Evolutionary conservation across 75 land plant species (phyloP), one percentile per base, ranked within the genome.

Genomic region (Pinus tabuliformis): DNA sequence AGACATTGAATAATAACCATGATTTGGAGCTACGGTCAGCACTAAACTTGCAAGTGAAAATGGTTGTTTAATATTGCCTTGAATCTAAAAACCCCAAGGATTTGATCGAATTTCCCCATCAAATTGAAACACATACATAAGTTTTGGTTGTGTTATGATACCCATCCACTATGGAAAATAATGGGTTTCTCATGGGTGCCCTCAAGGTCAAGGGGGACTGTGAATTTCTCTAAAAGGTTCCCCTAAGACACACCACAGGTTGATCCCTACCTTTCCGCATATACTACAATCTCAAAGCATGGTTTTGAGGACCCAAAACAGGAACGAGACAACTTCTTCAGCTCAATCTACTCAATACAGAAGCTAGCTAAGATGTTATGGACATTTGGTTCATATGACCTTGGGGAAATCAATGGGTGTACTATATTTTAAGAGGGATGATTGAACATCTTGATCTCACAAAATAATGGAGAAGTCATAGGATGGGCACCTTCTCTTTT

Each of bases 31-130:
- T 26, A 26, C 0, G 26, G 26, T 26, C 26, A 26, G 26, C 26
- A 26, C 26, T 26, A 0, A 26, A 26, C 26, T 26, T 26, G 26
- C 26, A 26, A 26, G 26, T 26, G 90, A 92, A 21, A 92, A 84
- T 3, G 91, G 87, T 79, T 92, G 95, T 30, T 73, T 79, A 16
- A 79, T 80, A 42, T 80, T 86, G 59, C 95, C 90, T 13, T 85
- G 83, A 59, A 90, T 75, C 76, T 90, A 93, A 63, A 92, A 85
- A 54, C 88, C 86, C 81, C 88, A 92, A 15, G 95, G 95, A 58
- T 87, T 88, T 63, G 84, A 86, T 78, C 84, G 89, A 6, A 89
- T 88, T 72, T 90, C 93, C 0, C 90, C 91, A 42, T 80, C 95
- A 37, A 90, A 92, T 86, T 84, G 82, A 71, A 92, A 90, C 63